Base-by-base conservation (phyloP, 352 stramenopile species). In the Phytopythium kandeliae region DNA sequence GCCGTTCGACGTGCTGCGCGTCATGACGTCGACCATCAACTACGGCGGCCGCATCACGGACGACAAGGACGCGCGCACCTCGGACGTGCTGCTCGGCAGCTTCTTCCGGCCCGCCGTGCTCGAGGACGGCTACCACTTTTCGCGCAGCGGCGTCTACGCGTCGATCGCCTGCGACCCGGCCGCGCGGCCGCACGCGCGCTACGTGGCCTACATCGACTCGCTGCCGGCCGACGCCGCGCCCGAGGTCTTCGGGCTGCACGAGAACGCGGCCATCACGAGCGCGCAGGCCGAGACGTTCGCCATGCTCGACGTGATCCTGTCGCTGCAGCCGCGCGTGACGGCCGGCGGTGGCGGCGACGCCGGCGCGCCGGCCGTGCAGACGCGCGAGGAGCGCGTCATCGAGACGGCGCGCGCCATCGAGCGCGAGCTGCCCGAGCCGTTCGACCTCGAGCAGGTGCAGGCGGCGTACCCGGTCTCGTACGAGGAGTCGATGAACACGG, bases 401-500 rank as follows among this genome's bases (percentile, higher is more conserved):
- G 71, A 90, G 6, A 75, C 83, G 15, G 81, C 79, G 0, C 76
- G 79, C 48, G 67, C 71, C 12, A 92, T 95, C 46, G 81, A 90
- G 30, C 53, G 57, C 38, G 74, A 75, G 30, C 37, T 95, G 1
- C 83, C 81, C 1, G 44, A 44, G 0, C 51, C 74, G n/a, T 92
- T 92, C 40, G 79, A 94, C 36, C 65, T 94, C 4, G 84, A 95
- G 40, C 67, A 83, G 34, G 85, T 90, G 17, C 78, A 78, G 33
- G 60, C 84, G 12, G 75, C 74, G 38, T 97, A 97, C 62, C 93
- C 93, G 0, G 85, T 97, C 8, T 61, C 72, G 48, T 97, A 98
- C 68, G 60, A 85, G 15, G 91, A 98, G 60, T 97, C 86, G 3
- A 98, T 98, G 92, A 97, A 98, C 71, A 98, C 92, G 2, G 92